phyloP scores from a whole-genome alignment of 768 basidiomycete genomes.

The Boletus edulis region DNA sequence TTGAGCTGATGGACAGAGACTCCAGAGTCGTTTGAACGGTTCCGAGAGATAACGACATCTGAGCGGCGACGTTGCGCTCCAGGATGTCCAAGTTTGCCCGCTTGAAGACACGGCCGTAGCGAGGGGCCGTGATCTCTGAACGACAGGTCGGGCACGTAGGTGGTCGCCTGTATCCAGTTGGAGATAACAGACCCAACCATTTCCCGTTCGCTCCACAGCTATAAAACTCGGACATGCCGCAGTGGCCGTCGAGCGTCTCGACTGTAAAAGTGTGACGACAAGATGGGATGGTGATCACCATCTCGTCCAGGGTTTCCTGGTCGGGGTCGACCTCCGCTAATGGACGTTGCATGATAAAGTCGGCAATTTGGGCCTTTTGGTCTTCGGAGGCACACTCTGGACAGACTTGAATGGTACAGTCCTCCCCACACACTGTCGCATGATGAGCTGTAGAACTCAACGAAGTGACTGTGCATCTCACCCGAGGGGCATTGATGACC shows the following conservation, averaged over 20 bases:
- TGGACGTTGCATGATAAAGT: constrained; percentile 53
- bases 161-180: constrained; percentile 37
- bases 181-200: constrained; percentile 46
- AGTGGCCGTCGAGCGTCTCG: constrained; percentile 66
- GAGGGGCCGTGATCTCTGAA: constrained; percentile 49
- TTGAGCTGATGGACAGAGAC: constrained; percentile 23
- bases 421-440: constrained; percentile 62
- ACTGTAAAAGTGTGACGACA: constrained; percentile 70
- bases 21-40: constrained; percentile 29
- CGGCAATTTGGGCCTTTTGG: constrained; percentile 46
- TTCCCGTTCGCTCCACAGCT: constrained; percentile 27
- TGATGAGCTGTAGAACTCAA: not conserved
- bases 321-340: constrained; percentile 48
- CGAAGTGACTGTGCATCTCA: constrained; percentile 23
- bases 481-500: constrained; percentile 69
- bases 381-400: constrained; percentile 44
- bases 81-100: constrained; percentile 62
- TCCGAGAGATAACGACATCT: constrained; percentile 46
- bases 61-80: constrained; percentile 57
- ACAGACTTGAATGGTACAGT: constrained; percentile 55
- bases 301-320: constrained; percentile 40
- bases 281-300: constrained; percentile 56
- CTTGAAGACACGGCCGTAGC: constrained; percentile 63
- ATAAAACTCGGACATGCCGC: constrained; percentile 53
- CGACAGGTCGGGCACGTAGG: constrained; percentile 67